phyloP scores from a whole-genome alignment of 2,329 filamentous ascomycete species.

The Cladophialophora psammophila region DNA sequence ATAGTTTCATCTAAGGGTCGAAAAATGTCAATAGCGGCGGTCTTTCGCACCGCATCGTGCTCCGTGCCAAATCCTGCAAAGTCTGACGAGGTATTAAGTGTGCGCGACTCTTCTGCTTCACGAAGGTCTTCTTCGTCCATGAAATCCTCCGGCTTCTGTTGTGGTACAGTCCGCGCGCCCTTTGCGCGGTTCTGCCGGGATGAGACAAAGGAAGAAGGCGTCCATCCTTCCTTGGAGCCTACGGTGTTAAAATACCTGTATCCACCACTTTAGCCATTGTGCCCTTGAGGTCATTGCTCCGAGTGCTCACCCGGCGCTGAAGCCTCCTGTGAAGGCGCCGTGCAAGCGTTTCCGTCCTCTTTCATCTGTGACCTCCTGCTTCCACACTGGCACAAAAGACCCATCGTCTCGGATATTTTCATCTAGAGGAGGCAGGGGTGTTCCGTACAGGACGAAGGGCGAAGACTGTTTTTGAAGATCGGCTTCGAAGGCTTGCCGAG shows the following conservation, averaged over 20 bases:
- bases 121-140: constrained; percentile 98
- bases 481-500: constrained; percentile 77
- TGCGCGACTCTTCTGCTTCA: constrained; percentile 79
- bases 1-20: constrained; percentile 79
- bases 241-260: constrained; percentile 95
- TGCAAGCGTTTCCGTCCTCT: constrained; percentile 88
- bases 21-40: constrained; percentile 75
- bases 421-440: constrained; percentile 79
- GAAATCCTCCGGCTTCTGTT: constrained; percentile 82
- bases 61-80: constrained; percentile 80
- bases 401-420: constrained; percentile 83
- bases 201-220: constrained; percentile 88
- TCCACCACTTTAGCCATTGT: constrained; percentile 46
- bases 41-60: constrained; percentile 60
- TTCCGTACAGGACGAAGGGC: constrained; percentile 82
- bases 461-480: constrained; percentile 72
- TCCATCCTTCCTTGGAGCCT: constrained; percentile 98
- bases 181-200: constrained; percentile 81
- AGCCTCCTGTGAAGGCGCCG: constrained; percentile 95
- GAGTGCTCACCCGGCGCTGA: constrained; percentile 83
- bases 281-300: constrained; percentile 43
- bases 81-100: constrained; percentile 73
- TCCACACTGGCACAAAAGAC: constrained; percentile 94
- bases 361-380: constrained; percentile 96
- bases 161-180: constrained; percentile 60